Conservation (phyloP, 331 rosid species). For the Quercus tomentella region DNA sequence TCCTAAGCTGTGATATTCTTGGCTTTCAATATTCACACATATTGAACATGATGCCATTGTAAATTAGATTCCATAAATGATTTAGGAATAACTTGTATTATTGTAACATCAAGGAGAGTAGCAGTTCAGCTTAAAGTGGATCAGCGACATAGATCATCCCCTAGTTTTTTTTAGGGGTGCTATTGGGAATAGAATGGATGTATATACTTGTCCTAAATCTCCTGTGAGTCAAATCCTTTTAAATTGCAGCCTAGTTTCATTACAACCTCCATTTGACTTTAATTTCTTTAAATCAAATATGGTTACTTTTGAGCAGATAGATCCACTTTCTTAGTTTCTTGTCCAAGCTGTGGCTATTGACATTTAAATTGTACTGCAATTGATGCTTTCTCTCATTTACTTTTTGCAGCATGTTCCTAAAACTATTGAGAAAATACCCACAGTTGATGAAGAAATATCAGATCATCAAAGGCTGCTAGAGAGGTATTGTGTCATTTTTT, state of each 20-base stretch:
- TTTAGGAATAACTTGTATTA: neutral
- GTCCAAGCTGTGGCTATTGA: neutral
- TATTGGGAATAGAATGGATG: neutral
- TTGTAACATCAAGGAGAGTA: neutral
- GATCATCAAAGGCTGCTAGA: conserved; percentile 96
- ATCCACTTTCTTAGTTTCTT: neutral
- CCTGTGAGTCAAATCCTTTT: neutral
- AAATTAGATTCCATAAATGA: neutral
- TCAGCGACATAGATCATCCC: neutral
- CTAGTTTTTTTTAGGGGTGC: neutral
- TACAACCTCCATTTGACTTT: neutral
- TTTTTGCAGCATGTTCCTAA: conserved; percentile 87
- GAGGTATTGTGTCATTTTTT: conserved; percentile 53
- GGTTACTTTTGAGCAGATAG: neutral
- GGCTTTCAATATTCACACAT: neutral
- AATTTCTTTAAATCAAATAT: neutral
- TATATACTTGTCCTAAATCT: neutral
- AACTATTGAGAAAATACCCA: conserved; percentile 77
- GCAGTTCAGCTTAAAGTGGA: neutral
- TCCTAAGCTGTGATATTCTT: neutral
- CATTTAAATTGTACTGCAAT: neutral
- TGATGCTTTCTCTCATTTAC: conserved; percentile 14
- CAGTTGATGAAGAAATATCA: conserved; percentile 80
- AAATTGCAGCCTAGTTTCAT: too few species aligned
- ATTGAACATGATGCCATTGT: neutral